Evolutionary conservation across 805 yeast species (phyloP), one percentile per base, ranked within the genome.

Genomic region (Priceomyces medius): DNA sequence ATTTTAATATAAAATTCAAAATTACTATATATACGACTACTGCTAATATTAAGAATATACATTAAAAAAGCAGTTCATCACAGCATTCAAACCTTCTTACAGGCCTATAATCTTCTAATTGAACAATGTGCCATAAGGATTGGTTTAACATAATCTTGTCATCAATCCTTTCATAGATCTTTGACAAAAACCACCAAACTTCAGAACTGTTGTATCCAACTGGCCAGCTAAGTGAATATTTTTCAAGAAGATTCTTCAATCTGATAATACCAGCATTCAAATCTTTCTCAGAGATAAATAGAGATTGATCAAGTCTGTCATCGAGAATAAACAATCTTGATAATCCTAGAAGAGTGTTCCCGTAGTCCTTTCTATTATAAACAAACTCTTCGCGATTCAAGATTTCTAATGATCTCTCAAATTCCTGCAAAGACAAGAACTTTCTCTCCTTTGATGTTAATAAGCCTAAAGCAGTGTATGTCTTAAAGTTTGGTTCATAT

Each of bases 101-200:
- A 3, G 88, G 83, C 39, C 83, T 68, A 4, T 56, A 54, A 48
- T 81, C 85, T 53, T 81, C 88, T 46, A 82, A 67, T 49, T 77
- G 80, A 9, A 86, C 76, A 58, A 85, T 75, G 50, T 66, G 76
- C 81, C 88, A 77, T 42, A 85, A 64, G 7, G 82, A 67, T 19
- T 66, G 54, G 21, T 74, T 74, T 45, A 77, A 69, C 16, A 68
- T 61, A 8, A 59, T 45, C 45, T 72, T 72, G 44, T 82, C 85
- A 34, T 76, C 80, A 37, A 76, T 63, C 19, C 55, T 65, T 47
- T 82, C 89, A 56, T 84, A 84, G 17, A 85, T 73, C 48, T 71
- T 61, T 2, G 88, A 77, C 43, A 86, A 65, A 41, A 75, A 74
- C 76, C 79, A 83, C 85, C 90, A 84, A 9, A 83, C 71, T 58